Evolutionary conservation across 352 stramenopile genomes (phyloP), one percentile per base, ranked within the genome.

Genomic region (Phytophthora citricola): DNA sequence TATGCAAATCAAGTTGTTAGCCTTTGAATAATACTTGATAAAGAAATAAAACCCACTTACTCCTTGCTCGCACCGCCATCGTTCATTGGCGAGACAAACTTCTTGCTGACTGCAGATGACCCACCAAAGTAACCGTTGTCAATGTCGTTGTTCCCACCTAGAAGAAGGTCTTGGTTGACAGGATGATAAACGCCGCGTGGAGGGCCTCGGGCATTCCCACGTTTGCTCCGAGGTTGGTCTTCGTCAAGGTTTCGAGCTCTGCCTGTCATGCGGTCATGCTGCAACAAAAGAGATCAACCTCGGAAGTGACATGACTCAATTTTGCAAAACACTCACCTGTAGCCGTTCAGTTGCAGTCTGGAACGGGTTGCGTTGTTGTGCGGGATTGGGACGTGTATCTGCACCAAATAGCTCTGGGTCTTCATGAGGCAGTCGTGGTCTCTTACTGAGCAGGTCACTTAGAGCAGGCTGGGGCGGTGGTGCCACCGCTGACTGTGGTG

Each of bases 71-170:
- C 51, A 17, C 76, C 64, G 0, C 64, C 69, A 38, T 58, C 48
- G 14, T 71, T 78, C n/a, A 81, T 69, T 8, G 85, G 83, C 11
- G 85, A 87, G 15, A 92, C 81, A 68, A 94, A 94, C 61, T 87
- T 89, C 44, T 92, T 94, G 58, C 68, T 80, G 32, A 91, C 79
- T 7, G 72, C 68, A 52, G 78, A 72, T 11, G 66, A 63, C 11
- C 53, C 76, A 12, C 58, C 66, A 7, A 51, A 61, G 40, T 79
- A 70, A 1, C 75, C 47, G 4, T 71, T 70, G 1, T 69, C 60
- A 44, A 53, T 44, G 31, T 60, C 54, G 11, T 55, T 47, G n/a
- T 45, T 29, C 22, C 78, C 79, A 29, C 79, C 78, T 36, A 94
- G 73, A 6, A 94, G 60, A 14, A 93, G 49, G 34, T 92, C 73